Evolutionary conservation across 2,329 filamentous ascomycete genomes (phyloP).

Genomic region (Colletotrichum sp.): DNA sequence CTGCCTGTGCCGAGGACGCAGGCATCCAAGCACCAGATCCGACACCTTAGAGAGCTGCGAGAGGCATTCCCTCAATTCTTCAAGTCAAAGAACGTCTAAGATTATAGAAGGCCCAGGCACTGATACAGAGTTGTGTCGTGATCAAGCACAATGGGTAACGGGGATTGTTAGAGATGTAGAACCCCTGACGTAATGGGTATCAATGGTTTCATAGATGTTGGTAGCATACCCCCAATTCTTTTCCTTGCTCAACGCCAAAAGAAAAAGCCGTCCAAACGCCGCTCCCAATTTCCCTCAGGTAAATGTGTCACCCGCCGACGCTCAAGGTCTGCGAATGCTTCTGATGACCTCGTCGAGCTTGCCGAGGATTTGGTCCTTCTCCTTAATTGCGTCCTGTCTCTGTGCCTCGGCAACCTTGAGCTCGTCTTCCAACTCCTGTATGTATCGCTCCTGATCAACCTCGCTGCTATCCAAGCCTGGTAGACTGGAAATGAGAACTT

Average conservation of each 20-base stretch:
- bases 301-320: background rate
- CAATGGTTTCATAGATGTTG: background rate
- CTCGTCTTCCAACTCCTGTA: constrained; percentile 69
- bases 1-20: constrained; percentile 66
- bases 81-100: constrained; percentile 50
- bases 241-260: constrained; percentile 12
- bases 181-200: background rate
- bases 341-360: constrained; percentile 67
- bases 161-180: background rate
- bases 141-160: background rate
- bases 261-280: constrained; percentile 25
- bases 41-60: constrained; percentile 76
- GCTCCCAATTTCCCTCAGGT: constrained; percentile 3
- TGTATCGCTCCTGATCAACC: constrained; percentile 72
- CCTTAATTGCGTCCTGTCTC: constrained; percentile 65
- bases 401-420: constrained; percentile 67
- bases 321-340: constrained; percentile 62
- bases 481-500: constrained; percentile 74
- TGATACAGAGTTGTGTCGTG: background rate
- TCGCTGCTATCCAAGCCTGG: constrained; percentile 82
- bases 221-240: background rate
- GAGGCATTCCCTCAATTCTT: constrained; percentile 85
- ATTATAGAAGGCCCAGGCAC: background rate
- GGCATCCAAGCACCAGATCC: constrained; percentile 77
- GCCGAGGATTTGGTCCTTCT: constrained; percentile 65